These are phyloP conservation scores for Lichtheimia ornata DNA, from an alignment of 371 early-diverging fungal genomes.

Conservation along the genomic window DNA sequence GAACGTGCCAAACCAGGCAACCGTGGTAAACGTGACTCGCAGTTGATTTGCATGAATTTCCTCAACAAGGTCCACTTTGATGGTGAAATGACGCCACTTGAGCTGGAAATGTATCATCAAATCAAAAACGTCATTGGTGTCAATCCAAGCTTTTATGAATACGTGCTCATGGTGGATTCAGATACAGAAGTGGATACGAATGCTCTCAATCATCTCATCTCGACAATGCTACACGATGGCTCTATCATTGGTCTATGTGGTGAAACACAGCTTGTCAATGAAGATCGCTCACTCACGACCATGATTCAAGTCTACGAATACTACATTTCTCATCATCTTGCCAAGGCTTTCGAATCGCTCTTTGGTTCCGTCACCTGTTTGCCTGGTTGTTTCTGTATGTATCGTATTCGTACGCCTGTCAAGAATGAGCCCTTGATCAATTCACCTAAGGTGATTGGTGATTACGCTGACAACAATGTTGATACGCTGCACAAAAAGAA, in stretches of 20 bases:
- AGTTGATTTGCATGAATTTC: conserved; percentile 98
- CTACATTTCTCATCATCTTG: conserved; percentile 98
- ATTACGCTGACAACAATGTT: conserved; percentile 95
- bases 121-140: conserved; percentile 93
- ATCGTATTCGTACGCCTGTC: conserved; percentile 82
- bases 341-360: conserved; percentile 98
- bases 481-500: conserved; percentile 99
- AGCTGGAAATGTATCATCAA: conserved; percentile 91
- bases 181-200: conserved; percentile 90
- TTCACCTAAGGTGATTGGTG: conserved; percentile 86
- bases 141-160: conserved; percentile 88
- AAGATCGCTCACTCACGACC: conserved; percentile 91
- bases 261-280: conserved; percentile 89
- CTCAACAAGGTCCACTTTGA: conserved; percentile 97
- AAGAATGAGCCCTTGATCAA: conserved; percentile 92
- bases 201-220: conserved; percentile 85
- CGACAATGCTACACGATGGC: conserved; percentile 86
- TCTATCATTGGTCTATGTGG: conserved; percentile 93
- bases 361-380: conserved; percentile 97
- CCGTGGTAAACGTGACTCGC: conserved; percentile 99
- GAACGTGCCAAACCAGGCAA: conserved; percentile 93
- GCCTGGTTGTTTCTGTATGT: conserved; percentile 97
- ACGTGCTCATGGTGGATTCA: conserved; percentile 93
- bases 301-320: conserved; percentile 99
- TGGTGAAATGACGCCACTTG: conserved; percentile 86